These are phyloP conservation scores for Lolium perenne DNA, from an alignment of 176 grass and related monocot species.

Conservation along the genomic window DNA sequence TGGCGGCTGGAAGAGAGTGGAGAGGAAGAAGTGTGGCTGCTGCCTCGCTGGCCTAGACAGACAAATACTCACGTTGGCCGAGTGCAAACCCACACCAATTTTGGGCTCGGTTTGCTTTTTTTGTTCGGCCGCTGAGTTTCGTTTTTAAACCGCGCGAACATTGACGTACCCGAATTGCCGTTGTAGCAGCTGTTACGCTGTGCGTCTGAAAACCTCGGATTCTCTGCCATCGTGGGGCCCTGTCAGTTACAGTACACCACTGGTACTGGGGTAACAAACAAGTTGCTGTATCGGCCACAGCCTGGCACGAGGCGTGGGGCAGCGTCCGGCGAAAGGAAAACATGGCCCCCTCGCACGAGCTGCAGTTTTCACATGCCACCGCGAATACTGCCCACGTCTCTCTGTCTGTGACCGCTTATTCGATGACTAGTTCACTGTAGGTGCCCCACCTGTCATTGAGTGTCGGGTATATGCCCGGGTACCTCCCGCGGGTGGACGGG, in stretches of 20 bases:
- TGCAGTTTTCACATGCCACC: slow-evolving; percentile 17
- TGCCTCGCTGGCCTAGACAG: too few relatives aligned
- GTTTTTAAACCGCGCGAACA: too few relatives aligned
- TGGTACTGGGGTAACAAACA: not conserved
- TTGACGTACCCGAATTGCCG: too few relatives aligned
- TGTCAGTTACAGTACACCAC: not conserved
- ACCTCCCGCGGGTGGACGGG: too few relatives aligned
- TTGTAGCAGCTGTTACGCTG: not conserved
- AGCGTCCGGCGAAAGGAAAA: not conserved
- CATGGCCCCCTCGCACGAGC: not conserved
- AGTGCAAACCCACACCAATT: too few relatives aligned
- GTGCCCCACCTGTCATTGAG: not conserved
- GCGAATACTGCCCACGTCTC: not conserved
- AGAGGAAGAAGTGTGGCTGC: too few relatives aligned
- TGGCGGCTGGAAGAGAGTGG: too few relatives aligned
- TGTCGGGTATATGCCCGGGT: not conserved
- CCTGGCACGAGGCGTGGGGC: not conserved
- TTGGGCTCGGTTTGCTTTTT: too few relatives aligned
- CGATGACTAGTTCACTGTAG: not conserved
- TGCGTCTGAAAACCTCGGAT: not conserved
- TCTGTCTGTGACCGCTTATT: not conserved
- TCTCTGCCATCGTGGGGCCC: not conserved
- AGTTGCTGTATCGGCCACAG: not conserved
- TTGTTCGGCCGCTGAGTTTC: too few relatives aligned
- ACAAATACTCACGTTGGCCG: too few relatives aligned